These are phyloP conservation scores for Mycogone perniciosa DNA, from an alignment of 2,329 filamentous ascomycete genomes.

Conservation along the genomic window DNA sequence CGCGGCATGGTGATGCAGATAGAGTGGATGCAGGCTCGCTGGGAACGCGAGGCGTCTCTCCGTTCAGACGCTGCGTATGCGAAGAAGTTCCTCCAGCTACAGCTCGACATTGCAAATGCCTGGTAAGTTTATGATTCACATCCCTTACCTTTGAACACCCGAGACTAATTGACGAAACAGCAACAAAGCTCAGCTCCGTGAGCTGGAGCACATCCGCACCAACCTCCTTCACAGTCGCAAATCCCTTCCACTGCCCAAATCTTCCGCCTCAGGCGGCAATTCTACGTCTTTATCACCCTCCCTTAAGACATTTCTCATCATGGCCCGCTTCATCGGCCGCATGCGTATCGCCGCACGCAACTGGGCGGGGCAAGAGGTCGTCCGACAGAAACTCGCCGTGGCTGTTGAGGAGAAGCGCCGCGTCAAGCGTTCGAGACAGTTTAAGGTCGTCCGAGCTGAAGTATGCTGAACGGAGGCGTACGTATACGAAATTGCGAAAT, in stretches of 20 bases:
- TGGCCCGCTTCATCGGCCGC: slow-evolving; percentile 48
- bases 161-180: slow-evolving; percentile 42
- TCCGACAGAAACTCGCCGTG: slow-evolving; percentile 41
- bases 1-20: slow-evolving; percentile 84
- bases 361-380: slow-evolving; percentile 48
- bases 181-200: slow-evolving; percentile 83
- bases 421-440: slow-evolving; percentile 35
- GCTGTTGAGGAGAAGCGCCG: slow-evolving; percentile 42
- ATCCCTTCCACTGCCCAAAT: slow-evolving; percentile 25
- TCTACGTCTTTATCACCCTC: slow-evolving; percentile 20
- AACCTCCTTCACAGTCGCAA: slow-evolving; percentile 35
- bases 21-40: slow-evolving; percentile 78
- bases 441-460: slow-evolving; percentile 36
- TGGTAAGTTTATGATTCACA: slow-evolving; percentile 59
- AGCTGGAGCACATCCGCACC: slow-evolving; percentile 71
- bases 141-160: not conserved
- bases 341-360: slow-evolving; percentile 40
- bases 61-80: slow-evolving; percentile 75
- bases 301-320: slow-evolving; percentile 40
- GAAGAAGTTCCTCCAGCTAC: slow-evolving; percentile 74
- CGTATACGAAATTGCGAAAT: not conserved
- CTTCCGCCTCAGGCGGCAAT: slow-evolving; percentile 13
- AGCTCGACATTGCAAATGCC: slow-evolving; percentile 77
- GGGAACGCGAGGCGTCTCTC: slow-evolving; percentile 73
- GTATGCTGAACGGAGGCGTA: not conserved